phyloP scores from a whole-genome alignment of 495 filamentous ascomycete species.

The Tuber indicum region DNA sequence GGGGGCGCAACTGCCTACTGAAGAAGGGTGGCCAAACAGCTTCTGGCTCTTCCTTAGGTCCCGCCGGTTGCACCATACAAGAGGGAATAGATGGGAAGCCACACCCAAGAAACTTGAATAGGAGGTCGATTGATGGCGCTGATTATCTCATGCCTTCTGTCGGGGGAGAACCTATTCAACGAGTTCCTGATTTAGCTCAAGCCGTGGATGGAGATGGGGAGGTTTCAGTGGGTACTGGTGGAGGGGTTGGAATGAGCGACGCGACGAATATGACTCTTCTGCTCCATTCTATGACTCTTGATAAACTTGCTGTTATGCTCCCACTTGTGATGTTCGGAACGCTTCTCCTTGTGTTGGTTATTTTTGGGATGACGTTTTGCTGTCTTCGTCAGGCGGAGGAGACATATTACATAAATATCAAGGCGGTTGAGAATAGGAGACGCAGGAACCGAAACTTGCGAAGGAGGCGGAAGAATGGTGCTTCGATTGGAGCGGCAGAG shows the following conservation, averaged over 20 bases:
- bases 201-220: neutral
- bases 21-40: neutral
- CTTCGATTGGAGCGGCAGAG: neutral
- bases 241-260: neutral
- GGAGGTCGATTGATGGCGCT: neutral
- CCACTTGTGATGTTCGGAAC: neutral
- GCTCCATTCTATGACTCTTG: neutral
- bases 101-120: neutral
- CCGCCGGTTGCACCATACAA: neutral
- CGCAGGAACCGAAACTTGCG: neutral
- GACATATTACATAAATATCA: neutral
- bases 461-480: neutral
- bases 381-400: neutral
- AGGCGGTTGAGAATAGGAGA: neutral
- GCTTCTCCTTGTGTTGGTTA: neutral
- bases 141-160: neutral
- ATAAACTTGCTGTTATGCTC: neutral
- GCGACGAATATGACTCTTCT: neutral
- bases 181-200: neutral
- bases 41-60: neutral
- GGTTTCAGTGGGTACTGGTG: neutral
- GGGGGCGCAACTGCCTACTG: neutral
- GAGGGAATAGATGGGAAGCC: neutral
- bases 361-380: neutral
- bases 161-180: neutral